Evolutionary conservation across 257 asterid genomes (phyloP).

Genomic region (Cruciata laevipes): DNA sequence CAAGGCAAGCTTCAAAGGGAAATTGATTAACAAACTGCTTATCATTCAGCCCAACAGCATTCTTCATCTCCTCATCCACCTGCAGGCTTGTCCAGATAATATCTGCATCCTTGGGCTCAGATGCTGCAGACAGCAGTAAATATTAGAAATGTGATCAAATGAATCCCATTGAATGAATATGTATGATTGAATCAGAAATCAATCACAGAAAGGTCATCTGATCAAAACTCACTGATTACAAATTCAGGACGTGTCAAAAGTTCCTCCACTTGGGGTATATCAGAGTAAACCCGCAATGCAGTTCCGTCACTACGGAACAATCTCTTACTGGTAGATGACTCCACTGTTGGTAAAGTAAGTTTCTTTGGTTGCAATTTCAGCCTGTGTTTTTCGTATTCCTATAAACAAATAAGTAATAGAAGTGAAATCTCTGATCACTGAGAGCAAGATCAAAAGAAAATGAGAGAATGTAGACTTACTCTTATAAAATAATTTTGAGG

Average conservation of each 20-base stretch:
- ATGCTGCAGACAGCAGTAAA: constrained; percentile 37
- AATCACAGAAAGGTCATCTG: neutral
- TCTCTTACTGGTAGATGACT: constrained; percentile 36
- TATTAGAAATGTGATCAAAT: neutral
- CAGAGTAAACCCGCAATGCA: constrained; percentile 71
- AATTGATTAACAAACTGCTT: constrained; percentile 79
- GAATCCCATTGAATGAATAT: neutral
- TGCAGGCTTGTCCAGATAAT: constrained; percentile 84
- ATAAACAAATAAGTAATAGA: constrained; percentile 4
- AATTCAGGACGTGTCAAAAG: constrained; percentile 81
- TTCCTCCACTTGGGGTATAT: constrained; percentile 83
- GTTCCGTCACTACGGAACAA: constrained; percentile 37
- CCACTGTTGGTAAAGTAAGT: constrained; percentile 28
- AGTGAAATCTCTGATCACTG: neutral
- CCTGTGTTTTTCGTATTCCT: constrained; percentile 67
- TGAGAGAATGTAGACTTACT: constrained; percentile 33
- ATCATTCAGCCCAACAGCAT: constrained; percentile 64
- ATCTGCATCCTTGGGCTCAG: constrained; percentile 86
- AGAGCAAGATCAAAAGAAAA: neutral
- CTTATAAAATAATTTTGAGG: constrained; percentile 68
- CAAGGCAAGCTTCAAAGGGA: constrained; percentile 93
- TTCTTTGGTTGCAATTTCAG: constrained; percentile 38
- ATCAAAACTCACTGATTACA: constrained; percentile 47
- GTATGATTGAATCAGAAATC: neutral
- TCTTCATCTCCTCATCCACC: constrained; percentile 85